Conservation (phyloP, 2,329 filamentous ascomycete genomes). For the Metarhizium album region DNA sequence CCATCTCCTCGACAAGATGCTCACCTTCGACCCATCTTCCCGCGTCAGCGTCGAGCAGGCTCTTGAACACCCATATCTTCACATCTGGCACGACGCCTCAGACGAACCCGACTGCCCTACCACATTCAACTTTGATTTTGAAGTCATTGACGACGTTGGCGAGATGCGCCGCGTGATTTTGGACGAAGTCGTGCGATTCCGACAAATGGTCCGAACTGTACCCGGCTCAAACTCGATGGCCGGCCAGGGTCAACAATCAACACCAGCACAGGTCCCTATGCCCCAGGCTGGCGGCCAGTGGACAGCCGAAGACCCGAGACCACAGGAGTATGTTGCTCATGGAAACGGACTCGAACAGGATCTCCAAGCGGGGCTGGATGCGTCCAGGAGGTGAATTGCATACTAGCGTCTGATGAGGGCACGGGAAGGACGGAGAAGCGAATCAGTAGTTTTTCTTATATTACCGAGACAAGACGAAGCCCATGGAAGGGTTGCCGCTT, state of each 20-base stretch:
- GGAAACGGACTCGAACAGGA: conserved; percentile 46
- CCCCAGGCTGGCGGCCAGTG: conserved; percentile 40
- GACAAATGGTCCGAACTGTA: conserved; percentile 46
- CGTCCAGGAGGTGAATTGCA: conserved; percentile 14
- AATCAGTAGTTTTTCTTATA: background rate
- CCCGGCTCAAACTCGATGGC: conserved; percentile 26
- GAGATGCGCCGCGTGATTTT: conserved; percentile 98
- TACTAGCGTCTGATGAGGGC: background rate
- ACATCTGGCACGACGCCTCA: conserved; percentile 96
- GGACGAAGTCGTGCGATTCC: conserved; percentile 85
- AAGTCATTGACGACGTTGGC: conserved; percentile 87
- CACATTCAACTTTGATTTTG: conserved; percentile 96
- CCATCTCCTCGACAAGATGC: conserved; percentile 91
- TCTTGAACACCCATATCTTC: conserved; percentile 89
- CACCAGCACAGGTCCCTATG: conserved; percentile 39
- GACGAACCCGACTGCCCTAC: conserved; percentile 91
- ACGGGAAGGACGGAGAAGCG: background rate
- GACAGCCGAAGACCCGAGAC: conserved; percentile 49
- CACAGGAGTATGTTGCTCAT: conserved; percentile 44
- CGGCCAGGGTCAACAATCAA: conserved; percentile 26
- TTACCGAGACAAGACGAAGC: background rate
- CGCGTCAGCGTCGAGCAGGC: conserved; percentile 92
- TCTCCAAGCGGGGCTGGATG: conserved; percentile 37
- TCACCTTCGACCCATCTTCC: conserved; percentile 88
- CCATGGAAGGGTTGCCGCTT: background rate